A percentile compares a stretch with the other conserved stretches of the same genome.
Evolutionary conservation across 148 eudicot species (phyloP).

Genomic region (Bassia scoparia): DNA sequence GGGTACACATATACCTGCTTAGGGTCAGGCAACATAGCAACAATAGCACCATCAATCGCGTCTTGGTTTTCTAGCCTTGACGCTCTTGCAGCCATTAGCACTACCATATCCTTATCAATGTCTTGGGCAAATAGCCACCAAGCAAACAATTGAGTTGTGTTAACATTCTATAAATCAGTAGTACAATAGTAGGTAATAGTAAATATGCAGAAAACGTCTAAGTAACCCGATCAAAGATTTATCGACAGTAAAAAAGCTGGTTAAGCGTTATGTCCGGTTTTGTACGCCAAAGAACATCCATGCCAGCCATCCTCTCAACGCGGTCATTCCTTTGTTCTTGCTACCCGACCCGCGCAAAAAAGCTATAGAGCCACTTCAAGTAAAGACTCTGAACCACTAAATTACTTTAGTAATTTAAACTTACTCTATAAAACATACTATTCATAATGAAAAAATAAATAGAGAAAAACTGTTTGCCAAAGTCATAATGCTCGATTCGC

Average conservation of each 20-base stretch:
- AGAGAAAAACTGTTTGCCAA: slow-evolving; percentile 45
- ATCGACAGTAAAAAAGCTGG: slow-evolving; percentile 65
- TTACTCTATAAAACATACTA: no score
- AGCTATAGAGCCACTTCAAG: no score
- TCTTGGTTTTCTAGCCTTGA: slow-evolving; percentile 62
- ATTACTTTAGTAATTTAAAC: no score
- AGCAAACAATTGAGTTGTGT: no score
- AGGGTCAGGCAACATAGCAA: slow-evolving; percentile 47
- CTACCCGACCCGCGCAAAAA: no score
- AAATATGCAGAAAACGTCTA: no score
- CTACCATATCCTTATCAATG: slow-evolving; percentile 48
- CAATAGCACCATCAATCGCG: slow-evolving; percentile 58
- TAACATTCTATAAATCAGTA: no score
- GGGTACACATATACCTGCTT: slow-evolving; percentile 37
- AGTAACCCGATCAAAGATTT: slow-evolving; percentile 53
- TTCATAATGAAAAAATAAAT: neutral
- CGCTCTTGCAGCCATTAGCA: slow-evolving; percentile 68
- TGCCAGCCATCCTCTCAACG: no score
- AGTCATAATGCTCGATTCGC: slow-evolving; percentile 82
- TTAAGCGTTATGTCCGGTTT: slow-evolving; percentile 78
- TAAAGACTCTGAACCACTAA: no score
- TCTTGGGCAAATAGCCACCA: slow-evolving; percentile 45
- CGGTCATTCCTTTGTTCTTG: slow-evolving; percentile 81
- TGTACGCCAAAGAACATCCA: slow-evolving; percentile 82
- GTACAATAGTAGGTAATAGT: no score